A percentile compares a stretch with the other conserved stretches of the same genome.
phyloP scores from a whole-genome alignment of 2,329 filamentous ascomycete species.

The Pseudogymnoascus sp. region DNA sequence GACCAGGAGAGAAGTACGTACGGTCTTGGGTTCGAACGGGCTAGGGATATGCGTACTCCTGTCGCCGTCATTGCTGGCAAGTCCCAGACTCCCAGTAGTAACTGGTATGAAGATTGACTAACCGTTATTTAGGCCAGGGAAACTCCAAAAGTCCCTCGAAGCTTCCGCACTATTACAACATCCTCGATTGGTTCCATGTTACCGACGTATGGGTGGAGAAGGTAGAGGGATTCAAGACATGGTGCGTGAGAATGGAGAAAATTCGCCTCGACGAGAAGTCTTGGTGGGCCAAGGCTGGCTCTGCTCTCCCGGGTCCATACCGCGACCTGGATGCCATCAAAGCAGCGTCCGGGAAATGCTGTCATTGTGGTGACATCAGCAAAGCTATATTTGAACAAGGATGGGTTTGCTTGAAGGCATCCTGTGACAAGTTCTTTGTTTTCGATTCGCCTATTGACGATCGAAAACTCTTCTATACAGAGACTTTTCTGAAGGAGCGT shows the following conservation, averaged over 20 bases:
- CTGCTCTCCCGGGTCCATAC: constrained; percentile 26
- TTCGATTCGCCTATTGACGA: constrained; percentile 26
- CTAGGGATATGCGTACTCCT: constrained; percentile 37
- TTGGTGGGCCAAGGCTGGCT: constrained; percentile 47
- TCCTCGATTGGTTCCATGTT: constrained; percentile 60
- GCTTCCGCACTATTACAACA: constrained; percentile 51
- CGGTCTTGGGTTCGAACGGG: constrained; percentile 36
- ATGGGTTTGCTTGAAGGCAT: constrained; percentile 49
- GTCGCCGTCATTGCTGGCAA: constrained; percentile 48
- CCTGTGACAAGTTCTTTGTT: constrained; percentile 44
- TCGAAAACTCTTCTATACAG: constrained; percentile 40
- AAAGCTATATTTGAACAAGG: constrained; percentile 36
- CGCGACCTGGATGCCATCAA: constrained; percentile 15
- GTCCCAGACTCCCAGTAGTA: constrained; percentile 12
- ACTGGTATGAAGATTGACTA: constrained; percentile 11
- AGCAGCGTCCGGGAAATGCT: constrained; percentile 29
- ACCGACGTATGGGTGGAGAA: constrained; percentile 62
- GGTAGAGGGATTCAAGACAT: constrained; percentile 27
- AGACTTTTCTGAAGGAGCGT: constrained; percentile 48
- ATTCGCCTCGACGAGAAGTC: constrained; percentile 40
- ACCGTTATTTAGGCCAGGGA: constrained; percentile 36
- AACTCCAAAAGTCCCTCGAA: constrained; percentile 40
- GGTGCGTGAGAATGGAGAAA: constrained; percentile 59
- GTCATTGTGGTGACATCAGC: constrained; percentile 31
- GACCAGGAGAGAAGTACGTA: constrained; percentile 35